phyloP scores from a whole-genome alignment of 2,329 filamentous ascomycete species.

The Colletotrichum sp. region DNA sequence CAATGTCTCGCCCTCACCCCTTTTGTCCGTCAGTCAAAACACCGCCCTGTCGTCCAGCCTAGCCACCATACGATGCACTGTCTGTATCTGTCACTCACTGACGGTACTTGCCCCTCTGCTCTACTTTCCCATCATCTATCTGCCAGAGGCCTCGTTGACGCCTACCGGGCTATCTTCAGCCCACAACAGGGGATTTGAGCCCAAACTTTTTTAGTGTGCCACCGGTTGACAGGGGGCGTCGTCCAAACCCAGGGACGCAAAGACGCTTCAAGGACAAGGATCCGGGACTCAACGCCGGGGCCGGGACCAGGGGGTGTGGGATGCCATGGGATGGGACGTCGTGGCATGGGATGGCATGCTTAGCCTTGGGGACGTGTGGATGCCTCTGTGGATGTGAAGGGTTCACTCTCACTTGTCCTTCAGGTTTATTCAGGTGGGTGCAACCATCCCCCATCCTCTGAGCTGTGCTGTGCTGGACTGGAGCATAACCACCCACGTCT shows the following conservation, averaged over 20 bases:
- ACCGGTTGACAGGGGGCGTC: slow-evolving; percentile 15
- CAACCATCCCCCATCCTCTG: slow-evolving; percentile 9
- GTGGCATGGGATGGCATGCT: slow-evolving; percentile 12
- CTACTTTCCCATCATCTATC: neutral
- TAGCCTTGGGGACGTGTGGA: slow-evolving; percentile 10
- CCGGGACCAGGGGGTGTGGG: slow-evolving; percentile 10
- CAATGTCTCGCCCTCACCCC: slow-evolving; percentile 17
- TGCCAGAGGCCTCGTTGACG: slow-evolving; percentile 5
- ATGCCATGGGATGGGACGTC: slow-evolving; percentile 2
- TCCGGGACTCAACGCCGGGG: neutral
- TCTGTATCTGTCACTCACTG: neutral
- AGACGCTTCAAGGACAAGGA: slow-evolving; percentile 22
- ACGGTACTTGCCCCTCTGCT: neutral
- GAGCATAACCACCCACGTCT: neutral
- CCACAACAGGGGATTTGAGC: slow-evolving; percentile 7
- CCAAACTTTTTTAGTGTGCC: slow-evolving; percentile 18
- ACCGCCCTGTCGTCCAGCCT: neutral
- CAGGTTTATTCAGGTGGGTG: slow-evolving; percentile 20
- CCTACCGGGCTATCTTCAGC: slow-evolving; percentile 23
- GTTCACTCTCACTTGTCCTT: slow-evolving; percentile 14
- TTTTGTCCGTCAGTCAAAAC: neutral
- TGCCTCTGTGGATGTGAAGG: slow-evolving; percentile 18
- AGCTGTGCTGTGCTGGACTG: neutral
- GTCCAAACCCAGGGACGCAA: slow-evolving; percentile 21
- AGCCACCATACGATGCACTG: neutral